Base-by-base conservation (phyloP, 2,329 filamentous ascomycete species). In the Colletotrichum phormii region DNA sequence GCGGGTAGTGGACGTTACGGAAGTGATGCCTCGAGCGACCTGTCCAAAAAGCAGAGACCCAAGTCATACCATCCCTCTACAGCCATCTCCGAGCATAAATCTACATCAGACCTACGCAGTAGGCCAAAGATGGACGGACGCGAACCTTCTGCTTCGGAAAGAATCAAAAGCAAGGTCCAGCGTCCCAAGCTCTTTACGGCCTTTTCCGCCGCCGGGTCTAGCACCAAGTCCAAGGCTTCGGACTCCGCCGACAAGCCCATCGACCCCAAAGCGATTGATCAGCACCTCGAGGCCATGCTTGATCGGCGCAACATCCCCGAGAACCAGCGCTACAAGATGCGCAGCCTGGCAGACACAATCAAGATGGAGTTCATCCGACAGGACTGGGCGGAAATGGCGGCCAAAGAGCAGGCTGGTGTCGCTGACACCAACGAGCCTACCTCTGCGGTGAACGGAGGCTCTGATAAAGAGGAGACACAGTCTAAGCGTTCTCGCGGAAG, bases 301-400 rank as follows among this genome's bases (percentile, higher is more conserved):
- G 95, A 98, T 80, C 91, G 95, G 22, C 90, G 96, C 75, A 98
- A 98, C 78, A 97, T 98, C 67, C 95, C 96, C 3, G 94, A 97
- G 79, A 94, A 98, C 75, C 95, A 98, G 87, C 89, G 96, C 67
- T 95, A 96, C 82, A 97, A 97, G 84, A 98, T 99, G 95, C 90
- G 96, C 58, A 95, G 92, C 69, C 86, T 99, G 73, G 95, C 94
- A 75, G 89, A 94, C 75, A 93, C 94, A 46, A 95, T 98, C 85
- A 99, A 99, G 84, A 94, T 95, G 80, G 95, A 98, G 79, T 97
- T 99, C 78, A 95, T 98, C 77, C 92, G 93, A 65, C 95, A 97
- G 81, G 94, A 98, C 80, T 94, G 94, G 87, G 90, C 90, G 7
- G 93, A 93, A 80, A 91, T 88, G 82, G 87, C 88, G 65, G 84